These are phyloP conservation scores for Cladosporium oxysporum DNA, from an alignment of 2,329 filamentous ascomycete species.

Conservation along the genomic window DNA sequence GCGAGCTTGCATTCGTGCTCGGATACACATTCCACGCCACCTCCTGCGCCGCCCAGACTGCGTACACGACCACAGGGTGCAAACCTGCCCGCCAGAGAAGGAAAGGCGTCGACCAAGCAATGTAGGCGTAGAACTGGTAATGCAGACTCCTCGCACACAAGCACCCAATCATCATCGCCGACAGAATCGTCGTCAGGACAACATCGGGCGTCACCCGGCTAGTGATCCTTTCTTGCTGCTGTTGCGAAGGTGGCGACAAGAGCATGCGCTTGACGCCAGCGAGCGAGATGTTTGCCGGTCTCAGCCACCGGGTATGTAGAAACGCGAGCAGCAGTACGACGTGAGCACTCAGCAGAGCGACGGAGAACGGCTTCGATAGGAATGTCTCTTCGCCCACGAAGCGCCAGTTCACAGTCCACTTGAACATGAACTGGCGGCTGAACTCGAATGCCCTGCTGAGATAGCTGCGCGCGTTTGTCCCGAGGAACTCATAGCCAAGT, in stretches of 20 bases:
- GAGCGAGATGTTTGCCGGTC: slow-evolving; percentile 62
- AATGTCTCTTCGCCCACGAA: slow-evolving; percentile 86
- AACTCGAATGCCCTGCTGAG: slow-evolving; percentile 84
- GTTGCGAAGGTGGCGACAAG: slow-evolving; percentile 45
- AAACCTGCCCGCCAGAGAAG: slow-evolving; percentile 77
- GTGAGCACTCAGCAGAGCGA: slow-evolving; percentile 67
- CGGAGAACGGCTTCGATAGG: slow-evolving; percentile 68
- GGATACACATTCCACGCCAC: slow-evolving; percentile 94
- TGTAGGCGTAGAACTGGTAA: slow-evolving; percentile 93
- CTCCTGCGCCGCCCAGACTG: slow-evolving; percentile 77
- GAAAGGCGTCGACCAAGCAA: slow-evolving; percentile 86
- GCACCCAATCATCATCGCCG: slow-evolving; percentile 75
- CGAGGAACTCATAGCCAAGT: slow-evolving; percentile 68
- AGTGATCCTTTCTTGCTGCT: slow-evolving; percentile 60
- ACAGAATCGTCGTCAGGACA: slow-evolving; percentile 74
- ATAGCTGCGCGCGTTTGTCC: slow-evolving; percentile 68
- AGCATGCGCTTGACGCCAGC: slow-evolving; percentile 56
- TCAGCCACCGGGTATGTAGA: slow-evolving; percentile 68
- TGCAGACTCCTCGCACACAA: slow-evolving; percentile 86
- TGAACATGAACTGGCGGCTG: slow-evolving; percentile 86
- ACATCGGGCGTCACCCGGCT: slow-evolving; percentile 68
- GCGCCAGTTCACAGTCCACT: slow-evolving; percentile 99
- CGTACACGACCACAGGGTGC: slow-evolving; percentile 66
- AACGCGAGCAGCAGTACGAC: slow-evolving; percentile 67
- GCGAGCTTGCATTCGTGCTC: slow-evolving; percentile 68